A percentile compares a stretch with the other conserved stretches of the same genome.
phyloP scores from a whole-genome alignment of 495 filamentous ascomycete genomes.

The Aspergillus bridgeri region DNA sequence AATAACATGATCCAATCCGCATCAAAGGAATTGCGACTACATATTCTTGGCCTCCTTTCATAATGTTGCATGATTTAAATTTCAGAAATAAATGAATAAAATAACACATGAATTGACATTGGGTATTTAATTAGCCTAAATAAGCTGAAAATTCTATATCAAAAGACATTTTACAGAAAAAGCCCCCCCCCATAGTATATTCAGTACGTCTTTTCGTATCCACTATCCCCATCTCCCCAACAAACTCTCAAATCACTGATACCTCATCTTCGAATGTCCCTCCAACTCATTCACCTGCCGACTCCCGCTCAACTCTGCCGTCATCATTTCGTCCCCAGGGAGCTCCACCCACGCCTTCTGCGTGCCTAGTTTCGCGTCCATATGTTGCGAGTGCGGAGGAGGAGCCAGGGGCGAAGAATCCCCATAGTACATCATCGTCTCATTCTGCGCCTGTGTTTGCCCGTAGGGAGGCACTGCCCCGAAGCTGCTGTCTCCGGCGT shows the following conservation, averaged over 20 bases:
- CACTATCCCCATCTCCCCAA: background rate
- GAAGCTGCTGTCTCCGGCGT: background rate
- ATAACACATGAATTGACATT: background rate
- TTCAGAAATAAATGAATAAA: too few relatives aligned
- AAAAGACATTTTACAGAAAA: too few relatives aligned
- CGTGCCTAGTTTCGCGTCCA: background rate
- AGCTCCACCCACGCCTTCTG: background rate
- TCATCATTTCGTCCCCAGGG: background rate
- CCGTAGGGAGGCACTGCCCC: too few relatives aligned
- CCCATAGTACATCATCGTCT: background rate
- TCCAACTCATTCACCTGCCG: slow-evolving; percentile 2
- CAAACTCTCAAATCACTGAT: background rate
- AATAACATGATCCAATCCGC: too few relatives aligned
- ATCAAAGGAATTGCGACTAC: too few relatives aligned
- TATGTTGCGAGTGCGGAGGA: background rate
- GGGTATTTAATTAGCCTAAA: background rate
- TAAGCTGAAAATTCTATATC: too few relatives aligned
- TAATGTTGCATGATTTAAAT: too few relatives aligned
- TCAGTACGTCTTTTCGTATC: background rate
- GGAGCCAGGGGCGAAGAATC: background rate
- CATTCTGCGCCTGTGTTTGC: background rate
- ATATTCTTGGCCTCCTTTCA: too few relatives aligned
- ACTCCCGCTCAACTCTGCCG: slow-evolving; percentile 3
- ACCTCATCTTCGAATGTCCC: background rate
- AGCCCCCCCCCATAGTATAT: too few relatives aligned